Evolutionary conservation across 805 yeast species (phyloP), one percentile per base, ranked within the genome.

Genomic region (Sugiyamaella smithiae): DNA sequence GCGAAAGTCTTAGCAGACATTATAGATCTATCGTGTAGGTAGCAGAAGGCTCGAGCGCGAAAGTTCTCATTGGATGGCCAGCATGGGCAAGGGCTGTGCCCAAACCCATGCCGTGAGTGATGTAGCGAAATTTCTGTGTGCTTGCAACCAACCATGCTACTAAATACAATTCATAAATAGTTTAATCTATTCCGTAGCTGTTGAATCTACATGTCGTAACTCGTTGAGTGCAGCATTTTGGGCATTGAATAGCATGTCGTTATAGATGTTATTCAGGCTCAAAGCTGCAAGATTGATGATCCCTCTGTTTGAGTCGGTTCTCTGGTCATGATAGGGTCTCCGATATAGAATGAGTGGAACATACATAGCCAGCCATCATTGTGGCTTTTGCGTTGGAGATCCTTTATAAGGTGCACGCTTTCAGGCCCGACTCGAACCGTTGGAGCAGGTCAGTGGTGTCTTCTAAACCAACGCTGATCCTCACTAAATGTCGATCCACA

Each of bases 391-490:
- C 12, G 20, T 16, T 22, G 2, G 7, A 20, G 23, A 16, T 17
- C 2, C 11, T n/a, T 7, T 4, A 2, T 40, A n/a, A 40, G 9
- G 24, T 26, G 32, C 43, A 40, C 4, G 43, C 43, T 25, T 25
- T 33, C 7, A 40, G 43, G n/a, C 43, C 43, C 22, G 28, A 26
- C 12, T 26, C 20, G 33, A 40, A 40, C 5, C 43, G 32, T 11
- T 28, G 20, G 14, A 42, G 37, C 53, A 90, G 73, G 37, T 79
- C 82, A 2, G 73, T 74, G 35, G 75, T 72, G 40, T 83, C 87
- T 64, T 90, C 98, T 45, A 89, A 70, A 0, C 98, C 98, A 48
- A 90, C 77, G 64, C 95, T 85, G 48, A 90, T 75, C 63, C 97
- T 74, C 42, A 90, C 81, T 53, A 90, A 68, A 61, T 84, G 76